A percentile compares a stretch with the other conserved stretches of the same genome.
phyloP scores from a whole-genome alignment of 2,329 filamentous ascomycete genomes.

The Corynespora cassiicola region DNA sequence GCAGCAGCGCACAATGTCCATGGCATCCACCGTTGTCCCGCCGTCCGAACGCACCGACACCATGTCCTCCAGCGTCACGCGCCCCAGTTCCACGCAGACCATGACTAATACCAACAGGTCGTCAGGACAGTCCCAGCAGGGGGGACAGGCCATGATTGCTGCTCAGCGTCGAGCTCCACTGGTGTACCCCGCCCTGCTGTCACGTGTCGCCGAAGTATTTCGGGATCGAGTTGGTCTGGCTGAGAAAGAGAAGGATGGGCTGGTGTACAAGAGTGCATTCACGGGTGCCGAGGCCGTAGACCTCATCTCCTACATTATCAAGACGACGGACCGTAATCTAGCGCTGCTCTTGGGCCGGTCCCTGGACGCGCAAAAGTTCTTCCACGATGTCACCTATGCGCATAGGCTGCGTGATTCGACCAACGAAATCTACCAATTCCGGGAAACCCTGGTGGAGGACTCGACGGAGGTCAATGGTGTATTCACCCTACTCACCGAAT shows the following conservation, averaged over 20 bases:
- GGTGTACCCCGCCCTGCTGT: constrained; percentile 92
- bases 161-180: constrained; percentile 76
- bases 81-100: constrained; percentile 45
- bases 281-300: constrained; percentile 96
- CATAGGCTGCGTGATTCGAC: constrained; percentile 93
- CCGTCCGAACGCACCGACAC: constrained; percentile 68
- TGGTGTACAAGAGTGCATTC: constrained; percentile 97
- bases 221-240: constrained; percentile 84
- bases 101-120: constrained; percentile 44
- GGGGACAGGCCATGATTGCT: constrained; percentile 46
- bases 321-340: constrained; percentile 93
- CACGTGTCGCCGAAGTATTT: constrained; percentile 92
- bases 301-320: constrained; percentile 93
- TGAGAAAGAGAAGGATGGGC: constrained; percentile 93
- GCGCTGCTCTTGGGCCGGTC: constrained; percentile 89
- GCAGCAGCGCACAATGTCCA: constrained; percentile 80
- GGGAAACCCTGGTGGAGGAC: constrained; percentile 88
- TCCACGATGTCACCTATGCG: constrained; percentile 98
- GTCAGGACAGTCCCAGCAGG: constrained; percentile 56
- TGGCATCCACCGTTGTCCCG: constrained; percentile 81
- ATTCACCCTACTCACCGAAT: constrained; percentile 94
- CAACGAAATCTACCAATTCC: constrained; percentile 95
- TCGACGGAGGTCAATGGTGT: constrained; percentile 90
- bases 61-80: constrained; percentile 57
- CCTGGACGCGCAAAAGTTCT: constrained; percentile 97